phyloP scores from a whole-genome alignment of 257 asterid species.

The Lycium ferocissimum region DNA sequence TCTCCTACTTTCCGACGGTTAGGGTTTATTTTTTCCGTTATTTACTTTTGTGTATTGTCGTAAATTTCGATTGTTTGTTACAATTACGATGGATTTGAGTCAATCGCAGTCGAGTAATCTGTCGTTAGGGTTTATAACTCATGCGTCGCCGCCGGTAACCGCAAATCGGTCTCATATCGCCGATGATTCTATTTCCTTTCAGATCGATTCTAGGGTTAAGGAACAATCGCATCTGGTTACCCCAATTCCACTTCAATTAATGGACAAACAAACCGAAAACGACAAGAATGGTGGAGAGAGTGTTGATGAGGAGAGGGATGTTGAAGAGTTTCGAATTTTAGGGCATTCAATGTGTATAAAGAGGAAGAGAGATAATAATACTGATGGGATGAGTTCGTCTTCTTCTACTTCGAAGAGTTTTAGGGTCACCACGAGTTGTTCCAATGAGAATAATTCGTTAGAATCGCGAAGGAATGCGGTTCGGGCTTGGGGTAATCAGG shows the following conservation, averaged over 20 bases:
- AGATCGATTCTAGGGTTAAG: constrained; percentile 61
- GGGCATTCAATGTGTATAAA: constrained; percentile 79
- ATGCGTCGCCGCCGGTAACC: constrained; percentile 45
- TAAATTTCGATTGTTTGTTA: neutral
- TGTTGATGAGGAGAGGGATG: constrained; percentile 50
- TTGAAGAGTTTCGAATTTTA: constrained; percentile 64
- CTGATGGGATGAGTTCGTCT: constrained; percentile 39
- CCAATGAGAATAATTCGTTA: constrained; percentile 30
- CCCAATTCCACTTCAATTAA: constrained; percentile 67
- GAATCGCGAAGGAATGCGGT: constrained; percentile 64
- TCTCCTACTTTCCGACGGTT: neutral
- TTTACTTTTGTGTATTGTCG: neutral
- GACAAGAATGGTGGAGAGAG: constrained; percentile 38
- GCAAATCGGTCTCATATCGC: constrained; percentile 47
- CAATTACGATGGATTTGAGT: constrained; percentile 63
- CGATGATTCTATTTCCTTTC: constrained; percentile 65
- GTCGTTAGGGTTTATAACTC: constrained; percentile 71
- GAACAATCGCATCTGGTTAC: constrained; percentile 50
- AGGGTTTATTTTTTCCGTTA: neutral
- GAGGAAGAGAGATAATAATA: constrained; percentile 64
- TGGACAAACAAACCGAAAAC: constrained; percentile 62
- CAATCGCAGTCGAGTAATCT: constrained; percentile 56
- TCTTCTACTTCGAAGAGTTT: constrained; percentile 43
- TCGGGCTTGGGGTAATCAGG: constrained; percentile 88
- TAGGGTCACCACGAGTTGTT: constrained; percentile 40